Conservation (phyloP, 2,329 filamentous ascomycete species). For the Chaetomium olivaceum region DNA sequence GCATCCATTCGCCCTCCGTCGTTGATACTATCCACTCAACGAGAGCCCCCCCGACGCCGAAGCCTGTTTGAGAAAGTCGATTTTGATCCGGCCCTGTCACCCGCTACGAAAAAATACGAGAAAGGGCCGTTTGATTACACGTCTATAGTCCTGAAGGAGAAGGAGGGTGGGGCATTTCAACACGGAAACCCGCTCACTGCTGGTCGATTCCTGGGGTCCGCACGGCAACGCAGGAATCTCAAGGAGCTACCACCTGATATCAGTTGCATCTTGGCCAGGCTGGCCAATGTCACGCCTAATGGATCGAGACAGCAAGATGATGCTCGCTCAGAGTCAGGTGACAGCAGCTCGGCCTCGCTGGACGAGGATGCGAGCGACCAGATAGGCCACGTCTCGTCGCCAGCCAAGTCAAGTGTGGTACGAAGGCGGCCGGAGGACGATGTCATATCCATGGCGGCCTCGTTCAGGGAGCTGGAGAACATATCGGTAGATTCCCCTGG, state of each 20-base stretch:
- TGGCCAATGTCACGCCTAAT: constrained; percentile 40
- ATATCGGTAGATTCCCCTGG: constrained; percentile 50
- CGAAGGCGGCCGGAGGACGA: constrained; percentile 53
- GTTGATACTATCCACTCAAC: constrained; percentile 31
- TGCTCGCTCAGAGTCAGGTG: constrained; percentile 48
- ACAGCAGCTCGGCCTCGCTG: constrained; percentile 52
- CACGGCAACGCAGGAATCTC: constrained; percentile 43
- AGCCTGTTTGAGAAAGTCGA: constrained; percentile 57
- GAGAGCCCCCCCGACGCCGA: constrained; percentile 39
- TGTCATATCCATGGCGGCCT: constrained; percentile 53
- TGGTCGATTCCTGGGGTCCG: constrained; percentile 47
- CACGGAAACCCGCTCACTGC: constrained; percentile 46
- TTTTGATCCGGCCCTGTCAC: constrained; percentile 54
- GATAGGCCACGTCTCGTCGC: constrained; percentile 52
- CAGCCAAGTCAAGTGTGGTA: constrained; percentile 51
- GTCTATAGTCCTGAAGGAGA: constrained; percentile 37
- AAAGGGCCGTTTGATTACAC: constrained; percentile 56
- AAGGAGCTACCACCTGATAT: constrained; percentile 42
- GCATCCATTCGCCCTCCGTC: constrained; percentile 45
- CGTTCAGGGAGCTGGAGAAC: constrained; percentile 51
- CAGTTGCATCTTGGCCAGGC: constrained; percentile 42
- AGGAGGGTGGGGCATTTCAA: constrained; percentile 35
- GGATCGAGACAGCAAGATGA: constrained; percentile 44
- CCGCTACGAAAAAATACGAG: constrained; percentile 61
- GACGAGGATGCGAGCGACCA: constrained; percentile 56